Evolutionary conservation across 2,329 filamentous ascomycete species (phyloP).

Genomic region (Aspergillus uvarum): DNA sequence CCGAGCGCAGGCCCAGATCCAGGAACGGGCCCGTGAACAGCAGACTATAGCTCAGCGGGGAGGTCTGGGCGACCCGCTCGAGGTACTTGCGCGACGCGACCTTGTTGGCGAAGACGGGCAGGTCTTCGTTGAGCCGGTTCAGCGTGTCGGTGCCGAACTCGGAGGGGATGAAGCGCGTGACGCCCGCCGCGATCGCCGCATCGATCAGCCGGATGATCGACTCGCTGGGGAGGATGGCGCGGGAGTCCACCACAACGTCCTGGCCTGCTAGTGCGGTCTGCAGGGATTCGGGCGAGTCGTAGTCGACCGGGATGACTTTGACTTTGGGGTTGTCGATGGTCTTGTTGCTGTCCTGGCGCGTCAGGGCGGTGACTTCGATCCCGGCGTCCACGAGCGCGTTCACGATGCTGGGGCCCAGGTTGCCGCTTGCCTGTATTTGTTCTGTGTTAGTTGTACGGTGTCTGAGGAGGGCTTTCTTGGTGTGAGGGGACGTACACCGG

Average conservation of each 20-base stretch:
- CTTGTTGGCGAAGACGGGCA: slow-evolving; percentile 37
- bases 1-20: slow-evolving; percentile 32
- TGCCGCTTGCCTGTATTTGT: slow-evolving; percentile 26
- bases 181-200: slow-evolving; percentile 9
- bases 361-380: slow-evolving; percentile 31
- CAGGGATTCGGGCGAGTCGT: slow-evolving; percentile 26
- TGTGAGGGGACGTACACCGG: not conserved
- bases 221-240: slow-evolving; percentile 9
- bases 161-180: slow-evolving; percentile 27
- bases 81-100: slow-evolving; percentile 31
- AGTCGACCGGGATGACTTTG: slow-evolving; percentile 29
- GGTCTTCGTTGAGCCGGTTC: slow-evolving; percentile 22
- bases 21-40: slow-evolving; percentile 36
- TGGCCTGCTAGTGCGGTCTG: slow-evolving; percentile 26
- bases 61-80: slow-evolving; percentile 19
- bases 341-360: slow-evolving; percentile 16
- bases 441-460: not conserved
- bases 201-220: slow-evolving; percentile 11
- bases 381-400: slow-evolving; percentile 24
- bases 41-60: slow-evolving; percentile 33
- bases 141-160: slow-evolving; percentile 37
- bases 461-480: not conserved
- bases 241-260: slow-evolving; percentile 30
- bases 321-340: slow-evolving; percentile 6
- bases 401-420: slow-evolving; percentile 29